phyloP scores from a whole-genome alignment of 2,329 filamentous ascomycete species.

The Botrytis aclada region DNA sequence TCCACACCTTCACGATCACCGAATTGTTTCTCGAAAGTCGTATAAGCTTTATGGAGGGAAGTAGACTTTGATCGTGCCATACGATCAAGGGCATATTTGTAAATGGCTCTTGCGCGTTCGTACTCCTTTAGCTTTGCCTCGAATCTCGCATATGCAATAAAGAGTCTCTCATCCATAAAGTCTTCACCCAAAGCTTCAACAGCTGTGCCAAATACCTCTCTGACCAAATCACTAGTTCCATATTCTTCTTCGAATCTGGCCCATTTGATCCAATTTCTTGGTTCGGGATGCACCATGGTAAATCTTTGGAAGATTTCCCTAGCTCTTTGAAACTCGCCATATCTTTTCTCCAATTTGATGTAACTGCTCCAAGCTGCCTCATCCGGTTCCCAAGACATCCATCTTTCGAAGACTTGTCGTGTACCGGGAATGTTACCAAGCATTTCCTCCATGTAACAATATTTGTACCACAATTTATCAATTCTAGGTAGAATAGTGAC shows the following conservation, averaged over 20 bases:
- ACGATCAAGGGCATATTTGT: constrained; percentile 92
- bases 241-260: constrained; percentile 94
- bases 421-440: constrained; percentile 90
- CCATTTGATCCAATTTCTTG: constrained; percentile 99
- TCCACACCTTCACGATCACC: constrained; percentile 91
- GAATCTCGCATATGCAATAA: constrained; percentile 92
- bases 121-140: constrained; percentile 95
- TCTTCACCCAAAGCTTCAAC: constrained; percentile 90
- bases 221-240: constrained; percentile 85
- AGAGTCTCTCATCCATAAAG: constrained; percentile 93
- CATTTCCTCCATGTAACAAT: constrained; percentile 98
- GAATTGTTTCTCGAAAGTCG: constrained; percentile 97
- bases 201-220: constrained; percentile 85
- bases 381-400: constrained; percentile 98
- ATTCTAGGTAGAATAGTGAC: constrained; percentile 86
- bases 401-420: constrained; percentile 90
- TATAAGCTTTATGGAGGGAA: constrained; percentile 87
- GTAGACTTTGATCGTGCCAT: constrained; percentile 84
- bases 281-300: constrained; percentile 88
- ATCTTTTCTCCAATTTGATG: constrained; percentile 95
- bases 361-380: constrained; percentile 94
- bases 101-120: constrained; percentile 89
- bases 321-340: constrained; percentile 87
- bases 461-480: constrained; percentile 99
- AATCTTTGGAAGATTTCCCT: constrained; percentile 86